Base-by-base conservation (phyloP, 345 rosid species). In the Populus davidiana region DNA sequence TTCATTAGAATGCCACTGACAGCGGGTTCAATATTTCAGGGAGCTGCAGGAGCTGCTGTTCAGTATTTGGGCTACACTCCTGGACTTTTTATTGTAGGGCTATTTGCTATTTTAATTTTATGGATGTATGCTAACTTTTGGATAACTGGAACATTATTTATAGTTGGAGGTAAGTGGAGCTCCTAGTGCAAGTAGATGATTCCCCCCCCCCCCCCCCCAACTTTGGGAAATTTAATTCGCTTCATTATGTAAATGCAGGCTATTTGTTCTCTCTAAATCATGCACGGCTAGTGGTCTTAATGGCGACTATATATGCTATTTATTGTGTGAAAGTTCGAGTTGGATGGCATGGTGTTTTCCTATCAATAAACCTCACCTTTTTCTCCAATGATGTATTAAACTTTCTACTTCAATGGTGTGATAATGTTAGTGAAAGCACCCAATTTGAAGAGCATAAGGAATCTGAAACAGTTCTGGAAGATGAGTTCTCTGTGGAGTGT, bases 111-210 rank as follows among this genome's bases (percentile, higher is more conserved):
- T 83, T 84, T 94, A 84, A 83, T 92, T 80, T 82, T 96, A 67
- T 94, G 99, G 99, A 93, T 93, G 98, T 91, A 85, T 79, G 99
- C 99, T 80, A 96, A 92, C 93, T 92, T 94, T 83, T 96, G 97
- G 98, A 94, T 96, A 85, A 89, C 97, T 4, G 98, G 98, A 80
- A 85, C 94, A 62, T 86, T 96, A 80, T 94, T 94, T 87, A 83
- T 94, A 78, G 88, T 96, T 71, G 99, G 98, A 92, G 99, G 99
- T 91, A 92, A 83, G 88, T 62, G 5, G 14, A 70, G 62, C 10
- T 77, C 69, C 41, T 76, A 41, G 10, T 69, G 38, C 10, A 13
- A 5, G 64, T 59, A 35, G 65, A 64, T 20, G 25, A 33, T 69
- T 33, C 71, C 14, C n/a, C 41, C 41, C 67, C 23, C 52, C n/a